Conservation (phyloP, 495 filamentous ascomycete species). For the Penicillium angulare region DNA sequence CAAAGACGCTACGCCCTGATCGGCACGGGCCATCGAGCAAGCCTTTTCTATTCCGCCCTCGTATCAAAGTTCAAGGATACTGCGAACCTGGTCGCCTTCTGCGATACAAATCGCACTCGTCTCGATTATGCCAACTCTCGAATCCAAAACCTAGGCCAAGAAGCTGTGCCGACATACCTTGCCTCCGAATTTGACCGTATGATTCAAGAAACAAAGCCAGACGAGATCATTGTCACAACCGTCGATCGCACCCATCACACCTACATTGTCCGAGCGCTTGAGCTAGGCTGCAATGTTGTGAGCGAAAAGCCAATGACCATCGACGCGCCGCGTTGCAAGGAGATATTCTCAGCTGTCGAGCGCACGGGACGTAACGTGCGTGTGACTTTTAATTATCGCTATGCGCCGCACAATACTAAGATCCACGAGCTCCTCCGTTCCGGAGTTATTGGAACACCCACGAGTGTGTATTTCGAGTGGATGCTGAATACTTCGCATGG, state of each 20-base stretch:
- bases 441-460: conserved; percentile 49
- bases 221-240: conserved; percentile 56
- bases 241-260: conserved; percentile 55
- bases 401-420: conserved; percentile 27
- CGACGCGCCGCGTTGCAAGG: conserved; percentile 47
- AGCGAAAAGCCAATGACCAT: conserved; percentile 59
- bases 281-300: conserved; percentile 52
- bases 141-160: no score
- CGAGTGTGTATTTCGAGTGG: conserved; percentile 57
- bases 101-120: no score
- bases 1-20: no score
- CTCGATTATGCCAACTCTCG: no score
- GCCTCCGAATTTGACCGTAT: conserved; percentile 55
- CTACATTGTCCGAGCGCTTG: conserved; percentile 52
- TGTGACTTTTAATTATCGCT: conserved; percentile 29
- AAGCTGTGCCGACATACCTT: conserved; percentile 49
- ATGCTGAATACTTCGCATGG: conserved; percentile 56
- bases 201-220: conserved; percentile 47
- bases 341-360: conserved; percentile 31
- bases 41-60: no score
- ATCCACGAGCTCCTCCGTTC: conserved; percentile 38
- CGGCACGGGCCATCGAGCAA: no score
- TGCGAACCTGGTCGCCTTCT: no score
- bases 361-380: conserved; percentile 15
- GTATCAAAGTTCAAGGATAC: no score